Base-by-base conservation (phyloP, 2,329 filamentous ascomycete species). In the Sphaerulina vaccinii region DNA sequence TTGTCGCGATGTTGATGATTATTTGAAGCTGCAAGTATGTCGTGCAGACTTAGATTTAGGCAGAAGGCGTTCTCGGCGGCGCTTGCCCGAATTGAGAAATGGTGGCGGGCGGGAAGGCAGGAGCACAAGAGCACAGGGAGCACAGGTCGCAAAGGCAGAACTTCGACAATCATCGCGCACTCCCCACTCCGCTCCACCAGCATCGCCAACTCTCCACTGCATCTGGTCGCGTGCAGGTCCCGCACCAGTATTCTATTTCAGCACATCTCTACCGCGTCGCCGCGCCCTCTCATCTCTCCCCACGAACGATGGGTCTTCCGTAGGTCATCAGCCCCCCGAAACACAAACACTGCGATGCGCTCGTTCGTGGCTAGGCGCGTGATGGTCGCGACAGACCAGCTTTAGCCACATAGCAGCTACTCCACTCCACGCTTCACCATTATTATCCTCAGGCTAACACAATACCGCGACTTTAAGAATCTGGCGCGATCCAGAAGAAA, bases 401-500 rank as follows among this genome's bases (percentile, higher is more conserved):
- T 16, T 37, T 37, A 32, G 10, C 27, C 27, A 32, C 10, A 9
- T 13, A 32, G n/a, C 9, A 10, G 9, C 18, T 21, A 16, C 21
- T 13, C 21, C 39, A 10, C 21, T 16, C 27, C 51, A 43, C 42
- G 44, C 27, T 10, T 9, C 27, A 13, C 10, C 10, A 32, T 13
- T 18, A 35, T 29, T 40, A 45, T 47, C 33, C 37, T 15, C 3
- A 48, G 33, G 52, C 52, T 58, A 35, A 57, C 48, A 47, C 48
- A 23, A 33, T 15, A 32, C 7, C 36, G 29, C 33, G 24, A 19
- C 40, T 18, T 49, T 16, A 49, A 58, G 55, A 46, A 75, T 83
- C 70, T 84, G 75, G 73, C 75, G 74, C 66, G 76, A 79, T 64
- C 78, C 79, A 35, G 72, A 75, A 41, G 69, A 74, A 55, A 73